These are phyloP conservation scores for Umbelopsis sp. DNA, from an alignment of 371 early-diverging fungal genomes.

Conservation along the genomic window DNA sequence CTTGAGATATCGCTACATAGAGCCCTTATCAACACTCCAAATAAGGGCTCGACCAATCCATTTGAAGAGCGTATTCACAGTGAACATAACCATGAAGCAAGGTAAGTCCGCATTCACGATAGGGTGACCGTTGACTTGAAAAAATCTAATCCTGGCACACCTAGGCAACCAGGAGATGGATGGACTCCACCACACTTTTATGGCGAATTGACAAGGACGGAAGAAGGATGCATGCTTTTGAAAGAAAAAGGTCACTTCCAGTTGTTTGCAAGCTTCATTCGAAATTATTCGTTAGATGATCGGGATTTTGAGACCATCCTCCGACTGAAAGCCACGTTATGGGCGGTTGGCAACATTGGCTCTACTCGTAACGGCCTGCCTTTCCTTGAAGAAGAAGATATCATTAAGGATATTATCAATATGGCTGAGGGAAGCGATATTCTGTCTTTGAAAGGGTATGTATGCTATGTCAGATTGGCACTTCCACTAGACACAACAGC, in stretches of 20 bases:
- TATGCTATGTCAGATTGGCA: constrained; percentile 33
- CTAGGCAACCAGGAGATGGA: constrained; percentile 56
- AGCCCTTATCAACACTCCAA: constrained; percentile 57
- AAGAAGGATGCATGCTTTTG: constrained; percentile 74
- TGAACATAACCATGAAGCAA: constrained; percentile 46
- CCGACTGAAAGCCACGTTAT: constrained; percentile 77
- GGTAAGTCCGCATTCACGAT: constrained; percentile 28
- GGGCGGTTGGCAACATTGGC: constrained; percentile 87
- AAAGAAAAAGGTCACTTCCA: constrained; percentile 70
- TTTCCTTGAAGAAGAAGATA: constrained; percentile 71
- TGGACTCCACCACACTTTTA: constrained; percentile 79
- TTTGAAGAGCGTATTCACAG: constrained; percentile 57
- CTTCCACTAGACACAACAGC: neutral
- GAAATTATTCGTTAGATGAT: constrained; percentile 54
- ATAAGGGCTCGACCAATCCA: constrained; percentile 43
- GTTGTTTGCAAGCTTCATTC: constrained; percentile 64
- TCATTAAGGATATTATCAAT: constrained; percentile 71
- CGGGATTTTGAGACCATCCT: constrained; percentile 42
- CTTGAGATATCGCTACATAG: constrained; percentile 75
- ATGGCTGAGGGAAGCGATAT: constrained; percentile 72
- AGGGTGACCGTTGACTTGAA: too few species aligned
- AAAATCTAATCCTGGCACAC: neutral
- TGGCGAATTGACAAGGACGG: constrained; percentile 81
- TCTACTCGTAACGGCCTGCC: constrained; percentile 69
- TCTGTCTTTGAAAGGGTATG: constrained; percentile 83